Percentiles rank a stretch among this genome's conserved stretches.
phyloP scores from a whole-genome alignment of 108 stramenopile genomes.

The Fragilariopsis cylindrus region DNA sequence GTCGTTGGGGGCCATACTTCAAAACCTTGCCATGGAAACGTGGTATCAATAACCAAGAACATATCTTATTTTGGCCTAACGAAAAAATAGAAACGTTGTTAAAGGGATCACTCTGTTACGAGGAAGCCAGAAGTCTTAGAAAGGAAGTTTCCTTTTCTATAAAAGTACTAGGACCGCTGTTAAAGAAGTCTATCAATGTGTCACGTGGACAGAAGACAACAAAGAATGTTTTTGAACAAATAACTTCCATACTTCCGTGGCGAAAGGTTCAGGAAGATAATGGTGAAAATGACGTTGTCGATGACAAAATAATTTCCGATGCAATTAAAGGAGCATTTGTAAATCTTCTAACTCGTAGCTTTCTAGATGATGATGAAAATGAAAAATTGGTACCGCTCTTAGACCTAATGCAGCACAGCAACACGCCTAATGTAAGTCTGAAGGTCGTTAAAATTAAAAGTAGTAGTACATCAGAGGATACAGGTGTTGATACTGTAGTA shows the following conservation, averaged over 20 bases:
- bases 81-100: slow-evolving; percentile 57
- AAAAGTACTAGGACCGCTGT: slow-evolving; percentile 40
- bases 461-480: slow-evolving; percentile 30
- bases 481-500: slow-evolving; percentile 52
- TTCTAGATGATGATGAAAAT: slow-evolving; percentile 57
- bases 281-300: slow-evolving; percentile 19
- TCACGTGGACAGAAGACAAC: slow-evolving; percentile 52
- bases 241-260: slow-evolving; percentile 21
- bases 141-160: slow-evolving; percentile 62
- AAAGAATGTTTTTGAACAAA: not conserved
- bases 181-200: slow-evolving; percentile 44
- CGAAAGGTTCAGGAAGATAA: not conserved
- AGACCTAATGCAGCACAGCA: slow-evolving; percentile 71
- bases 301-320: slow-evolving; percentile 40
- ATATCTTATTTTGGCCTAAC: slow-evolving; percentile 71
- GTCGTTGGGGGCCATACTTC: slow-evolving; percentile 60
- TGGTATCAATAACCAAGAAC: slow-evolving; percentile 72
- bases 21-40: slow-evolving; percentile 70
- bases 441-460: not conserved
- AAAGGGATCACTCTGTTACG: slow-evolving; percentile 58
- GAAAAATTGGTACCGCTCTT: slow-evolving; percentile 73
- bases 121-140: slow-evolving; percentile 53
- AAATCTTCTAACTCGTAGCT: slow-evolving; percentile 63
- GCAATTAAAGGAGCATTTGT: slow-evolving; percentile 76
- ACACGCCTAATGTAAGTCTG: slow-evolving; percentile 59